phyloP scores from a whole-genome alignment of 225 moss, liverwort and hornwort species.

The Pseudisothecium myosuroides region DNA sequence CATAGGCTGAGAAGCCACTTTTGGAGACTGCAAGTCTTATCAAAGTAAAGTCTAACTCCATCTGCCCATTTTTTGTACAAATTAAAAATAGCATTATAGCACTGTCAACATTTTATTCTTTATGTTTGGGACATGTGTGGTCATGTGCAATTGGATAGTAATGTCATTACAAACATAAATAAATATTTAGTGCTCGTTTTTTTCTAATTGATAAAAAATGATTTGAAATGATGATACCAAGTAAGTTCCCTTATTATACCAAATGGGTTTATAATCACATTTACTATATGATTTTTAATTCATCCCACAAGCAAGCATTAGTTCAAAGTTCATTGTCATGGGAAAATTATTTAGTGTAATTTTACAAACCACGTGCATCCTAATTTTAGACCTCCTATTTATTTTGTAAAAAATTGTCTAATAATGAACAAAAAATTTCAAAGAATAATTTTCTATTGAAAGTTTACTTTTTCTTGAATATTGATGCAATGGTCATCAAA shows the following conservation, averaged over 20 bases:
- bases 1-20: not conserved
- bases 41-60: not conserved
- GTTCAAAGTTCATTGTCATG: not conserved
- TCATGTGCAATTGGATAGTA: not conserved
- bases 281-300: not conserved
- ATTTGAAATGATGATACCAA: not conserved
- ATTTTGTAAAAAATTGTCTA: no score
- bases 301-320: not conserved
- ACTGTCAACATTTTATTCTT: not conserved
- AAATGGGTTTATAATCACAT: not conserved
- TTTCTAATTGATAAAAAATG: not conserved
- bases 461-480: no score
- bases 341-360: no score
- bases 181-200: not conserved
- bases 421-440: no score
- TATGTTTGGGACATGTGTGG: not conserved
- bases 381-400: no score
- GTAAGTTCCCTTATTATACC: not conserved
- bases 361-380: no score
- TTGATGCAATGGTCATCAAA: no score
- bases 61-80: not conserved
- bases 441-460: no score
- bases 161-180: rapidly evolving
- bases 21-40: not conserved
- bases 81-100: not conserved